Evolutionary conservation across 441 rosid species (phyloP), one percentile per base, ranked within the genome.

Genomic region (Bocquillonia castaneifolia): DNA sequence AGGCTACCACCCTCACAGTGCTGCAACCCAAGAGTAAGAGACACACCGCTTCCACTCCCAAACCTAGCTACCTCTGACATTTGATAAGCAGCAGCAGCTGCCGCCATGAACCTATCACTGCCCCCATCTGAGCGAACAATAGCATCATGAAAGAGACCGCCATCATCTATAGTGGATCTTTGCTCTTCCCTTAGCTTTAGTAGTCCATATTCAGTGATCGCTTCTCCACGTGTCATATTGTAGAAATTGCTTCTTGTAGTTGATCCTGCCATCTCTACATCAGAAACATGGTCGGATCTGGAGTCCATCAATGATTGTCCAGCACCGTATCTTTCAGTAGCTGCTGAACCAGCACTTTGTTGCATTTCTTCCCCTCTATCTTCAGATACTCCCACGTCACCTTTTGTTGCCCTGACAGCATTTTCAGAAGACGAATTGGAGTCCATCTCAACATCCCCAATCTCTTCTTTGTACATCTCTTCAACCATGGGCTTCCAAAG

Each of bases 401-500:
- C 82, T 58, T 70, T 81, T 0, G 50, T 45, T 52, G 74, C 74
- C 73, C 79, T 88, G 31, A 79, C 80, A 34, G 77, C 83, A 68
- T 78, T 92, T 42, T 88, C 96, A 14, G 91, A 84, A 18, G 93
- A 87, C 2, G 91, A 87, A 69, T 78, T 87, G 8, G 93, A 87
- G 68, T 89, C 91, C 82, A 86, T 77, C 78, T 86, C 97, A 56
- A 70, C 79, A 44, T 83, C 91, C 20, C 85, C 90, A 55, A 77
- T 79, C 78, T 92, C 98, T 78, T 92, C 98, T 76, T 90, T 90
- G 85, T 92, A 92, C 86, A 92, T 92, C 62, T 92, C 98, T 74
- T 92, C 97, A 17, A 92, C 96, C 98, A 90, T 90, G 3, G 98
- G 98, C 82, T 92, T 92, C 98, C 97, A 92, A 20, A 92, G 87